These are phyloP conservation scores for Trichoderma afroharzianum DNA, from an alignment of 2,329 filamentous ascomycete species.

Conservation along the genomic window DNA sequence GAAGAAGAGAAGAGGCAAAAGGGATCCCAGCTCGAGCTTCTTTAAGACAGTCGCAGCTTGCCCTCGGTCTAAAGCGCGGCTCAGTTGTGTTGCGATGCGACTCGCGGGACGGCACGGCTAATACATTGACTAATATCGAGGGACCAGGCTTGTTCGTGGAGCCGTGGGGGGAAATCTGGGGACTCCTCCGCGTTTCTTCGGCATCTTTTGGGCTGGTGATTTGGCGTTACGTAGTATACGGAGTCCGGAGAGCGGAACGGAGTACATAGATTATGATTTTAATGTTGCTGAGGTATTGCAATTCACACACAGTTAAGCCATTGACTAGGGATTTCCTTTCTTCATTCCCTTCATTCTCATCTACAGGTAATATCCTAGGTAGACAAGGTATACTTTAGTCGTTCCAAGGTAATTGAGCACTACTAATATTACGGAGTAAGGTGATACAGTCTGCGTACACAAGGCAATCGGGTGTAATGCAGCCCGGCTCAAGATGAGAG, in stretches of 20 bases:
- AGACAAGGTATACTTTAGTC: background rate
- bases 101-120: conserved; percentile 15
- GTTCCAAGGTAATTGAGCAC: background rate
- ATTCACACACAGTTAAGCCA: background rate
- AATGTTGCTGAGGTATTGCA: no score
- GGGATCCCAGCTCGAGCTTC: background rate
- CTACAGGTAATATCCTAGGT: background rate
- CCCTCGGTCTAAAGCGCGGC: conserved; percentile 9
- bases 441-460: background rate
- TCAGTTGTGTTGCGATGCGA: background rate
- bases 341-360: background rate
- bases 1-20: background rate
- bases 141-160: background rate
- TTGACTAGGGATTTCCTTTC: background rate
- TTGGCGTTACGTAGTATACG: background rate
- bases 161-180: conserved; percentile 10
- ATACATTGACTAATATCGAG: background rate
- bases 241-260: background rate
- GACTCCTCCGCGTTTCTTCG: conserved; percentile 9
- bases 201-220: background rate
- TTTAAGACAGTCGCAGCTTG: background rate
- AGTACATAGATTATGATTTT: background rate
- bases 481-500: background rate
- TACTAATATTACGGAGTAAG: background rate
- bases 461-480: background rate